Base-by-base conservation (phyloP, 2,329 filamentous ascomycete genomes). In the Trichoderma lentiforme region DNA sequence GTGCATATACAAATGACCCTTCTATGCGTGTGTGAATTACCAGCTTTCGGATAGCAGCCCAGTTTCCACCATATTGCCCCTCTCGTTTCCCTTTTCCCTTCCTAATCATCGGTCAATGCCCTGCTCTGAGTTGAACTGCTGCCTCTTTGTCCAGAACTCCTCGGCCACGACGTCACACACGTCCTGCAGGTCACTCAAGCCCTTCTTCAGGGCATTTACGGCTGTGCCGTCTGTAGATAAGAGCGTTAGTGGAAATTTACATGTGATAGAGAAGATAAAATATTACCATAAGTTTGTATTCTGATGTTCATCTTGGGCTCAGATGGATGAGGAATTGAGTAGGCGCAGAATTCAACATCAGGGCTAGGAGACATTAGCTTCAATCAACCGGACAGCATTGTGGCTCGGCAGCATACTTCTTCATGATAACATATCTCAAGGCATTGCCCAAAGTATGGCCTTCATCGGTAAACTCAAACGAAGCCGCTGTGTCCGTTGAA, bases 391-490 rank as follows among this genome's bases (percentile, higher is more conserved):
- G 21, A 3, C 8, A n/a, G 2, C 3, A 3, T 4, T 6, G 7
- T 18, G 21, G 30, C 9, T 51, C 6, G 36, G 4, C n/a, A 62
- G 9, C 24, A 75, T 85, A 98, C 95, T 99, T 99, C 84, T 98
- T 98, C 93, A 97, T 98, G 78, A 99, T 97, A 74, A 98, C 92
- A 80, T 95, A 98, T 78, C 96, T 89, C 77, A 99, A 84, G 11
- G 95, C 94, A 82, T 99, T 99, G 32, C 96, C 96, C 67, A 99
- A 86, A 0, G 96, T 99, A 82, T 99, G 96, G 57, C 97, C 94
- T 84, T 99, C 96, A 60, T 93, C 91, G 73, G 93, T 90, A 78
- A 99, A 97, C 80, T 98, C 93, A 80, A 98, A 99, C 18, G 94
- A 97, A 34, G 96, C 96, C 5, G 95, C 95, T 9, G 92, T 95